Conservation (phyloP, 1,139 yeast species). For the Maudiozyma humilis region DNA sequence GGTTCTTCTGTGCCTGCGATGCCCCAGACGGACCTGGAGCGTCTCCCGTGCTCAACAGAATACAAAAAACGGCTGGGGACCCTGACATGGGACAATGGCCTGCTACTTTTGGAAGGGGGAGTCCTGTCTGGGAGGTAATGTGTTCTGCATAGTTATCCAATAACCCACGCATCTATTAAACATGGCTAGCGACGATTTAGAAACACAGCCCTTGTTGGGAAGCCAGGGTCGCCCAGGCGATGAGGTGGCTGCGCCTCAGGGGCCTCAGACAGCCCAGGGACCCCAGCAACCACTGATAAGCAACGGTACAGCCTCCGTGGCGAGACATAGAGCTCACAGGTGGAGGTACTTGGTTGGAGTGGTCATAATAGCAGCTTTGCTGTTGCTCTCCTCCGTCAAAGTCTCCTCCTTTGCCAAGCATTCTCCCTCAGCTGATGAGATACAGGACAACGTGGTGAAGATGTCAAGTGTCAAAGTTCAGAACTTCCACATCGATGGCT, state of each 20-base stretch:
- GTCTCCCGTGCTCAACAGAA: neutral
- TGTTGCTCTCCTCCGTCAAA: neutral
- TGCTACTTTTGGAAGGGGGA: no score
- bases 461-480: conserved; percentile 20
- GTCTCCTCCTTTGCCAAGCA: neutral
- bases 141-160: no score
- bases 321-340: no score
- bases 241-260: neutral
- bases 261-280: neutral
- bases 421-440: conserved; percentile 10
- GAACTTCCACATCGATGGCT: conserved; percentile 25
- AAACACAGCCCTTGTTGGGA: conserved; percentile 15
- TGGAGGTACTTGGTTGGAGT: neutral
- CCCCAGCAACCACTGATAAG: neutral
- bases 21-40: no score
- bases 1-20: no score
- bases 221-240: neutral
- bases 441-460: conserved; percentile 13
- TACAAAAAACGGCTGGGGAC: neutral
- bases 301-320: no score
- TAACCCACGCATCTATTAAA: neutral
- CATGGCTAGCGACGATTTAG: conserved; percentile 11
- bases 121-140: no score
- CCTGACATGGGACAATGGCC: neutral
- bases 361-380: neutral